Evolutionary conservation across 139 green algal genomes (phyloP).

Genomic region (Pedinophyceae sp.): DNA sequence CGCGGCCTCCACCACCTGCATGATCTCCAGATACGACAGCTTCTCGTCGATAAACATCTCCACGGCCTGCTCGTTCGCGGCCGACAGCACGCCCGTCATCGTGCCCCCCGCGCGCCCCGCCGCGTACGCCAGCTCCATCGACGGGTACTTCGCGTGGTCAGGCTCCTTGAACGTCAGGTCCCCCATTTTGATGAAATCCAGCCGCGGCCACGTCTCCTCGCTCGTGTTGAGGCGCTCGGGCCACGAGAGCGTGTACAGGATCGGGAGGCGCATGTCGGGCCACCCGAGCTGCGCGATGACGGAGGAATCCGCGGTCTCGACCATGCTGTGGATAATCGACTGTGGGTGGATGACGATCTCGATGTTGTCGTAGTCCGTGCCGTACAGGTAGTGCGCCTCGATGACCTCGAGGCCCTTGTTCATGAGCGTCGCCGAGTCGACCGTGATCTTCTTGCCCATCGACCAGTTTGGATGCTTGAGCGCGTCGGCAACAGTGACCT

Average conservation of each 20-base stretch:
- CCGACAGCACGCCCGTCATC: conserved; percentile 94
- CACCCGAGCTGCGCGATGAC: conserved; percentile 93
- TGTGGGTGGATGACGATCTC: conserved; percentile 99
- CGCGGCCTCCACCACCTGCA: conserved; percentile 71
- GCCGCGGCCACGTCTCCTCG: conserved; percentile 79
- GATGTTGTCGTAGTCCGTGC: conserved; percentile 93
- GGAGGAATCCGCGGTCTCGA: conserved; percentile 87
- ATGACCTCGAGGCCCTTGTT: conserved; percentile 98
- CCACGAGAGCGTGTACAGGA: conserved; percentile 98
- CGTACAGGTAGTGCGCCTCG: conserved; percentile 98
- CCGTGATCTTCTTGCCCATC: conserved; percentile 98
- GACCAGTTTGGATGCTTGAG: conserved; percentile 85
- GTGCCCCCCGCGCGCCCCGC: conserved; percentile 83
- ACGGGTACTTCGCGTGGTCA: conserved; percentile 90
- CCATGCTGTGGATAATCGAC: conserved; percentile 99
- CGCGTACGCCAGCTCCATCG: conserved; percentile 85
- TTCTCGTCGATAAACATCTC: conserved; percentile 91
- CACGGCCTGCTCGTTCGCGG: conserved; percentile 94
- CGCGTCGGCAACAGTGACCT: conserved; percentile 42
- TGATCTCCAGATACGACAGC: conserved; percentile 88
- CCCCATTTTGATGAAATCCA: conserved; percentile 85
- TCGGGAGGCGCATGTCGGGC: conserved; percentile 97
- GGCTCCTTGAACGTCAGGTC: conserved; percentile 85
- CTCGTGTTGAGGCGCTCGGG: conserved; percentile 64
- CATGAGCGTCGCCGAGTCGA: conserved; percentile 94